phyloP scores from a whole-genome alignment of 2,329 filamentous ascomycete genomes.

The Bipolaris bicolor region DNA sequence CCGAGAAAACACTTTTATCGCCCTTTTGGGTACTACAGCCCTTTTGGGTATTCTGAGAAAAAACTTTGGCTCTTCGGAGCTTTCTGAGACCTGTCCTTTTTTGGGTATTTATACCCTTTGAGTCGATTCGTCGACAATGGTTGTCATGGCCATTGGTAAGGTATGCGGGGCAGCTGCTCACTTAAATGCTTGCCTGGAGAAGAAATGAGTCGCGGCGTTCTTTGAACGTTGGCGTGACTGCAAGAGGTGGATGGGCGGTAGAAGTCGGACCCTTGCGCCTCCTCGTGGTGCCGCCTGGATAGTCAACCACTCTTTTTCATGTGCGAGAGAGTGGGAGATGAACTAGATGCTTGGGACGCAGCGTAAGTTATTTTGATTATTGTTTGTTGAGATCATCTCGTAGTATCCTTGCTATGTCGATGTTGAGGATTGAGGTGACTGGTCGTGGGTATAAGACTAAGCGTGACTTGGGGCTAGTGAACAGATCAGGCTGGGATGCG shows the following conservation, averaged over 20 bases:
- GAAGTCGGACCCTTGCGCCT: slow-evolving; percentile 49
- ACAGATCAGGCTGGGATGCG: too few relatives aligned
- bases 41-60: not conserved
- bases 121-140: not conserved
- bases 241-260: slow-evolving; percentile 44
- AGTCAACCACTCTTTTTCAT: slow-evolving; percentile 22
- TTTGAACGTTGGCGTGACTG: slow-evolving; percentile 25
- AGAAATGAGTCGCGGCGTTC: slow-evolving; percentile 26
- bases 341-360: slow-evolving; percentile 47
- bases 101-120: not conserved
- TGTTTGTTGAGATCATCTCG: not conserved
- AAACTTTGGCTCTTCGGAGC: not conserved
- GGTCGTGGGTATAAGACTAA: not conserved
- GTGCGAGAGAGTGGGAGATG: slow-evolving; percentile 22
- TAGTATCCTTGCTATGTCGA: not conserved
- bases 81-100: not conserved
- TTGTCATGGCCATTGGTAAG: not conserved
- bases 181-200: slow-evolving; percentile 19
- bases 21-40: not conserved
- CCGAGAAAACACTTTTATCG: not conserved
- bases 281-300: slow-evolving; percentile 47
- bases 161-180: not conserved
- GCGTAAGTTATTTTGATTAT: not conserved
- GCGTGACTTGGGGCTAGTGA: too few relatives aligned
- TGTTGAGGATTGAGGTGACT: not conserved